Evolutionary conservation across 73 alveolate species (phyloP).

Genomic region (Symbiodinium pilosum): DNA sequence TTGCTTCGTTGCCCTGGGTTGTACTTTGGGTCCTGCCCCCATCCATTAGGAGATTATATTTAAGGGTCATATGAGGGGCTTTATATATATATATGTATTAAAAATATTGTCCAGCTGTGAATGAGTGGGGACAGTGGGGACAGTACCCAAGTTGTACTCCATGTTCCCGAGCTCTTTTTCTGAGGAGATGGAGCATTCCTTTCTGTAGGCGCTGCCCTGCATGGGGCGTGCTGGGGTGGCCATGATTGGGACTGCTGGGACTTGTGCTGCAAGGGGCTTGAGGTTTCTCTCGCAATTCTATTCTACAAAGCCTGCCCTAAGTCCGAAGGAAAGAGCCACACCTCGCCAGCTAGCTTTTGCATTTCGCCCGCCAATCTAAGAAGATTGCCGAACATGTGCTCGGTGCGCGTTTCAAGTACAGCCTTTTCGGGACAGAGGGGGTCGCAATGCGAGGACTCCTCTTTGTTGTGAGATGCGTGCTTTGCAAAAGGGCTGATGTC

Average conservation of each 20-base stretch:
- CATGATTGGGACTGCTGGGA: background rate
- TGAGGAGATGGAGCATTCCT: background rate
- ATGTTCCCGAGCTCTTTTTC: background rate
- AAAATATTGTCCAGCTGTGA: too few species aligned
- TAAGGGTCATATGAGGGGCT: too few species aligned
- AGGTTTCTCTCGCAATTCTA: too few species aligned
- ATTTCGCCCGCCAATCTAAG: background rate
- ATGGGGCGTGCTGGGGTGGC: background rate
- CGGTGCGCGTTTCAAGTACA: background rate
- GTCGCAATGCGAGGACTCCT: background rate
- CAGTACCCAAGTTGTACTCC: background rate
- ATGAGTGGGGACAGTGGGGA: background rate
- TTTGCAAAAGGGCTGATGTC: background rate
- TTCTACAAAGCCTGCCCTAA: background rate
- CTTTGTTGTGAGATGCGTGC: background rate
- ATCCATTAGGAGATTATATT: too few species aligned
- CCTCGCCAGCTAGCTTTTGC: constrained; percentile 7
- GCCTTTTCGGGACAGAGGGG: constrained; percentile 8
- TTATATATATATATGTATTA: too few species aligned
- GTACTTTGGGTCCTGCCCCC: too few species aligned
- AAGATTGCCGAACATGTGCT: background rate
- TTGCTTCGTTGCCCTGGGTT: too few species aligned
- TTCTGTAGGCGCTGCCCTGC: constrained; percentile 17
- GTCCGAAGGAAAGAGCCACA: background rate
- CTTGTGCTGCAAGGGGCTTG: too few species aligned